Base-by-base conservation (phyloP, 768 basidiomycete species). In the Rhodosporidiobolus sp. region DNA sequence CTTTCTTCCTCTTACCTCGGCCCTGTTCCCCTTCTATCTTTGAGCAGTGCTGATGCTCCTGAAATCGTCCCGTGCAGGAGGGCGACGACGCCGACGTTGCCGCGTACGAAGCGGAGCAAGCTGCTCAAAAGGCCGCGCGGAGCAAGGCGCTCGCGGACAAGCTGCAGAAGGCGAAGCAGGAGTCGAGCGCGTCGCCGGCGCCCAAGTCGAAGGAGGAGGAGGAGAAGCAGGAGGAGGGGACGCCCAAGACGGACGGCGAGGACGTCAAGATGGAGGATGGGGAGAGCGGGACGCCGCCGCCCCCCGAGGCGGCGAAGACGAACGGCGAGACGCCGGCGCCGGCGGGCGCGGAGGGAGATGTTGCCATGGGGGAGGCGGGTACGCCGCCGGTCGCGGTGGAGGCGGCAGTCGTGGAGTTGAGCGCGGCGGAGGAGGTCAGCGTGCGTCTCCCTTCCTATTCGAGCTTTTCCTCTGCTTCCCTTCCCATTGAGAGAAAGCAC, bases 341-440 rank as follows among this genome's bases (percentile, higher is more conserved):
- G 28, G 43, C 30, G 30, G 19, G 43, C 2, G 53, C 52, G 20
- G 46, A 49, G 28, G 49, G 20, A 3, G 70, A 65, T n/a, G 58
- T 32, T 20, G 55, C 24, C 4, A 59, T 82, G 48, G 85, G 85
- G 79, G 86, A 24, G 48, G 55, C 34, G 19, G 43, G 38, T 43
- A 45, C 30, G 8, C 30, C 32, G 10, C 9, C 34, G 22, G 9
- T 12, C n/a, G 52, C 52, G n/a, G 24, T n/a, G 52, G n/a, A 14
- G 55, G 20, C 55, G 55, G 55, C 32, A 32, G 32, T 6, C 34
- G 32, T 48, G 9, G 20, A 61, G 28, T 12, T 67, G 38, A 59
- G 65, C 38, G 53, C 54, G 65, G 35, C 65, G 34, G 46, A 35
- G 28, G 49, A 5, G 8, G 28, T 35, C 52, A 54, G 4, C 20